Conservation (phyloP, 352 stramenopile genomes). For the Thalassiosira exigua region DNA sequence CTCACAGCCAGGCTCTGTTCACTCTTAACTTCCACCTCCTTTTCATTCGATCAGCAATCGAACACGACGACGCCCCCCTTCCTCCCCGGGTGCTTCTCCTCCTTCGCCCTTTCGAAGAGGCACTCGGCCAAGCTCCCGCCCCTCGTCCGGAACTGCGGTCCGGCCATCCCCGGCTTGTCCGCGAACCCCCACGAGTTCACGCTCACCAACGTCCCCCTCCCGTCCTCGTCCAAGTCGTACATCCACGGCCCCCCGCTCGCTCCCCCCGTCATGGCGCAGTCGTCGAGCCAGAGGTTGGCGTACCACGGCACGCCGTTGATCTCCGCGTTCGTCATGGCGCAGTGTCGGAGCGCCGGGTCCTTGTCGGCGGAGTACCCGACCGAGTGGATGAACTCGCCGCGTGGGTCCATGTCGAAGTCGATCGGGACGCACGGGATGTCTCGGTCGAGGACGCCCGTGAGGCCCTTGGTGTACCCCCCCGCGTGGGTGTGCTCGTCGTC, state of each 20-base stretch:
- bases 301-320: constrained; percentile 50
- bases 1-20: too few species aligned
- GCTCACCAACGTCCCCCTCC: constrained; percentile 37
- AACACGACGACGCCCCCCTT: constrained; percentile 37
- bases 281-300: constrained; percentile 49
- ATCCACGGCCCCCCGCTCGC: constrained; percentile 44
- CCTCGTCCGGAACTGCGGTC: constrained; percentile 34
- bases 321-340: constrained; percentile 27
- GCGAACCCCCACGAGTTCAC: constrained; percentile 59
- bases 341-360: constrained; percentile 46
- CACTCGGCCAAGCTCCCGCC: constrained; percentile 51
- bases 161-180: constrained; percentile 46
- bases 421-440: constrained; percentile 30
- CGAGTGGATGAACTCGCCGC: constrained; percentile 39
- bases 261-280: constrained; percentile 48
- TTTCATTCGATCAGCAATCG: constrained; percentile 35
- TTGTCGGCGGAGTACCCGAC: constrained; percentile 50
- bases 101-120: constrained; percentile 46
- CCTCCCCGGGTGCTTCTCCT: constrained; percentile 32
- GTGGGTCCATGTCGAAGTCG: constrained; percentile 35
- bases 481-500: constrained; percentile 30
- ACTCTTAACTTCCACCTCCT: too few species aligned
- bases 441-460: constrained; percentile 39
- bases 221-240: constrained; percentile 30
- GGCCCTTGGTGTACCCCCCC: constrained; percentile 27